A percentile compares a stretch with the other conserved stretches of the same genome.
Conservation (phyloP, 805 yeast species). For the Zygosaccharomyces rouxii region DNA sequence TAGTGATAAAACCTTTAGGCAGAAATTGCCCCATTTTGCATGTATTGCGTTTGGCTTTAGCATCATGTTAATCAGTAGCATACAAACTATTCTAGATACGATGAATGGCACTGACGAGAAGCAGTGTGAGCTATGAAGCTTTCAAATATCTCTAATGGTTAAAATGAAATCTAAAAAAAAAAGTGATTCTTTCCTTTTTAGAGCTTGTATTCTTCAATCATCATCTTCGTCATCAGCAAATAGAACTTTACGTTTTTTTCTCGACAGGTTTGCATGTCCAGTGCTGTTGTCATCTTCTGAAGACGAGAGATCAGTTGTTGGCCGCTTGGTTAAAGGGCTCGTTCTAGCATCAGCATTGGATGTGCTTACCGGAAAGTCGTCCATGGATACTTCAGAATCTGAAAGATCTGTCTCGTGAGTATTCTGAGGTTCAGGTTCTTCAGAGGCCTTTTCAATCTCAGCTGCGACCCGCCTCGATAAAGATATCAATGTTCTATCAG, state of each 20-base stretch:
- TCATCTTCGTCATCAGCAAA: constrained; percentile 28
- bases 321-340: not conserved
- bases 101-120: constrained; percentile 39
- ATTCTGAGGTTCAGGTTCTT: not conserved
- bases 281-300: constrained; percentile 7
- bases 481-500: constrained; percentile 20
- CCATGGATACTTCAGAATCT: constrained; percentile 6
- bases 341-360: not conserved
- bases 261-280: not conserved
- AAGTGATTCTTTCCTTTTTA: constrained; percentile 16
- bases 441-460: constrained; percentile 8
- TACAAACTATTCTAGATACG: constrained; percentile 58
- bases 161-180: not conserved
- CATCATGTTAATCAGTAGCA: constrained; percentile 77
- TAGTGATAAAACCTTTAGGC: constrained; percentile 34
- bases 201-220: not conserved
- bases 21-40: constrained; percentile 52
- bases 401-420: constrained; percentile 1
- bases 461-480: constrained; percentile 13
- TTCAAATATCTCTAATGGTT: not conserved
- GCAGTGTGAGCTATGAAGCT: constrained; percentile 42
- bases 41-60: constrained; percentile 68
- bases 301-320: not conserved
- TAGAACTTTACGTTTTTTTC: constrained; percentile 28
- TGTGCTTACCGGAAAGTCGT: not conserved